These are phyloP conservation scores for Chrysopogon serrulatus DNA, from an alignment of 176 grass and related monocot species.

Conservation along the genomic window DNA sequence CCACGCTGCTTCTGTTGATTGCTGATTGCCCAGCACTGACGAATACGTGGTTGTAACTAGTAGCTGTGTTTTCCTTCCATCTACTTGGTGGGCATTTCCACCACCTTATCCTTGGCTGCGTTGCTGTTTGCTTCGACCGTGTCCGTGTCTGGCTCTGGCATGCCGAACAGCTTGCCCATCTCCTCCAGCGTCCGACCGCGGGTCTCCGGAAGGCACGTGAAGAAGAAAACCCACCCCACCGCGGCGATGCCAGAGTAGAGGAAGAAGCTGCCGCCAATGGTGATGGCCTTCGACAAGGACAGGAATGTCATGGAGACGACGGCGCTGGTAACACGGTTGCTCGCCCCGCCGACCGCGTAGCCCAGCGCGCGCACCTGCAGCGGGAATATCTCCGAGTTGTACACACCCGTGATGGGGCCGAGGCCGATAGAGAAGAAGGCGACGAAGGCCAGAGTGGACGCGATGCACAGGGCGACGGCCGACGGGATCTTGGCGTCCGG, in stretches of 20 bases:
- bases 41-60: too few relatives aligned
- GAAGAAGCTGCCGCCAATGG: conserved; percentile 83
- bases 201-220: conserved; percentile 64
- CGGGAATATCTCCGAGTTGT: conserved; percentile 73
- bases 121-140: not conserved
- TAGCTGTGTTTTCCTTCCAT: not conserved
- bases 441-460: conserved; percentile 47
- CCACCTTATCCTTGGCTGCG: not conserved
- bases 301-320: conserved; percentile 82
- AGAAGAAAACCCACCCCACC: conserved; percentile 63
- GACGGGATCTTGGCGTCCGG: conserved; percentile 31
- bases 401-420: conserved; percentile 73
- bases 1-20: not conserved
- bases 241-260: conserved; percentile 51
- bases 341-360: conserved; percentile 39
- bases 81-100: not conserved
- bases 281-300: conserved; percentile 58
- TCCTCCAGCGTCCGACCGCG: conserved; percentile 63
- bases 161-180: conserved; percentile 64
- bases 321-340: conserved; percentile 68
- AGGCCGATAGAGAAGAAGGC: conserved; percentile 82
- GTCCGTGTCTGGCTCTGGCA: not conserved
- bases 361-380: conserved; percentile 67
- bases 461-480: conserved; percentile 59
- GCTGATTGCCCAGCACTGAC: not conserved